Conservation (phyloP, 2,329 filamentous ascomycete species). For the Neonectria punicea region DNA sequence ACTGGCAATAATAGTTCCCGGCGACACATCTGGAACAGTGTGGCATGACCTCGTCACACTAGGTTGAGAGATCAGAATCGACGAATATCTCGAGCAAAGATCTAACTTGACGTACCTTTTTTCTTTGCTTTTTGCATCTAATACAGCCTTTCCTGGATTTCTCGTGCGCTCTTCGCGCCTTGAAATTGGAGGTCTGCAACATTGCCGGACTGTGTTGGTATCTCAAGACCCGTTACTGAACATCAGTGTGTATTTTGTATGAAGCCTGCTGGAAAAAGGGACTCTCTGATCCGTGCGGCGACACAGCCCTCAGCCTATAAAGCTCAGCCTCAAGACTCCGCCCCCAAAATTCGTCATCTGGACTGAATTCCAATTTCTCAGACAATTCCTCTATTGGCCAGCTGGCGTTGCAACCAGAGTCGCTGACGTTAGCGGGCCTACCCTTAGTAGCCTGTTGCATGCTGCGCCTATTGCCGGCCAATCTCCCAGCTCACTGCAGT, state of each 20-base stretch:
- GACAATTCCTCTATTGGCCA: background rate
- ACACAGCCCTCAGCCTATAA: no score
- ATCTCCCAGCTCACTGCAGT: background rate
- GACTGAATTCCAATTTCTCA: no score
- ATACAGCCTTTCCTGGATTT: slow-evolving; percentile 40
- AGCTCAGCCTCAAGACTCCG: no score
- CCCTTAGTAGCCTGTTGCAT: background rate
- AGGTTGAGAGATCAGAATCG: background rate
- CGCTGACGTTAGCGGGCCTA: background rate
- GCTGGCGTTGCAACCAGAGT: background rate
- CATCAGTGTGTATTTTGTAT: no score
- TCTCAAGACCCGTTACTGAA: no score
- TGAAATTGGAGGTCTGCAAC: background rate
- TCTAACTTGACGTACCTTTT: slow-evolving; percentile 26
- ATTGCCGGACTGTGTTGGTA: background rate
- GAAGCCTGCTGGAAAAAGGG: no score
- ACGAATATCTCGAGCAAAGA: fast-evolving
- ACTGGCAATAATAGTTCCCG: slow-evolving; percentile 27
- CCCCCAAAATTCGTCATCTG: no score
- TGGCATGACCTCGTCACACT: slow-evolving; percentile 35
- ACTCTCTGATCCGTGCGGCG: no score
- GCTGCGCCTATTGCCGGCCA: background rate
- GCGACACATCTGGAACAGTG: slow-evolving; percentile 31
- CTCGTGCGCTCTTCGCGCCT: slow-evolving; percentile 32
- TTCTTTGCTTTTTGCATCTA: slow-evolving; percentile 37